Evolutionary conservation across 2,329 filamentous ascomycete genomes (phyloP).

Genomic region (Ceratocystis albifundus): DNA sequence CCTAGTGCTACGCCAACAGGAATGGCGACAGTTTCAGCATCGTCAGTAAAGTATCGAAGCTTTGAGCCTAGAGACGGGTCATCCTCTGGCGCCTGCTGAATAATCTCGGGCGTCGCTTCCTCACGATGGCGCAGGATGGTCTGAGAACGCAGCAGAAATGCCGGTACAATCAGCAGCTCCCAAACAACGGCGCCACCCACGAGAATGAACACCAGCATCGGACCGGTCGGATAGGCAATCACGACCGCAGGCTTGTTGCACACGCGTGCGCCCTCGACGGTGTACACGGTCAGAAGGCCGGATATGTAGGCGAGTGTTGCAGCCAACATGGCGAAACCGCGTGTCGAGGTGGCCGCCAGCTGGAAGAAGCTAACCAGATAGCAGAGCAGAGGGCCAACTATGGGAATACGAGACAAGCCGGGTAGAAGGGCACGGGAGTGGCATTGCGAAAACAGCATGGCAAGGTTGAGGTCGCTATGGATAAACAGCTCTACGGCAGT

Average conservation of each 20-base stretch:
- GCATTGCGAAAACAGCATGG: constrained; percentile 44
- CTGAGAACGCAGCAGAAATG: constrained; percentile 37
- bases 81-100: constrained; percentile 25
- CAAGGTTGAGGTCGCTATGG: constrained; percentile 41
- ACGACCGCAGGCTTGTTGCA: constrained; percentile 32
- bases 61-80: constrained; percentile 29
- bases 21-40: constrained; percentile 47
- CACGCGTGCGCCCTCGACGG: constrained; percentile 39
- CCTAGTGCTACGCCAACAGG: constrained; percentile 39
- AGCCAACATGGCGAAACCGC: constrained; percentile 34
- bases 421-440: constrained; percentile 38
- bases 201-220: constrained; percentile 40
- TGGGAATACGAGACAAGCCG: constrained; percentile 35
- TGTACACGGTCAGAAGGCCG: constrained; percentile 39
- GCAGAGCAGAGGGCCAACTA: constrained; percentile 38
- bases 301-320: constrained; percentile 36
- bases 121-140: constrained; percentile 29
- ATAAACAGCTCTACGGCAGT: constrained; percentile 35
- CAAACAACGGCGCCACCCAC: constrained; percentile 41
- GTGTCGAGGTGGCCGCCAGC: constrained; percentile 34
- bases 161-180: constrained; percentile 41
- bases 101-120: constrained; percentile 24
- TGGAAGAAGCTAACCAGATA: constrained; percentile 42
- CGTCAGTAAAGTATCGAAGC: constrained; percentile 32
- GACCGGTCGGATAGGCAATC: constrained; percentile 32